These are phyloP conservation scores for Fusarium sp. DNA, from an alignment of 2,329 filamentous ascomycete species.

Conservation along the genomic window DNA sequence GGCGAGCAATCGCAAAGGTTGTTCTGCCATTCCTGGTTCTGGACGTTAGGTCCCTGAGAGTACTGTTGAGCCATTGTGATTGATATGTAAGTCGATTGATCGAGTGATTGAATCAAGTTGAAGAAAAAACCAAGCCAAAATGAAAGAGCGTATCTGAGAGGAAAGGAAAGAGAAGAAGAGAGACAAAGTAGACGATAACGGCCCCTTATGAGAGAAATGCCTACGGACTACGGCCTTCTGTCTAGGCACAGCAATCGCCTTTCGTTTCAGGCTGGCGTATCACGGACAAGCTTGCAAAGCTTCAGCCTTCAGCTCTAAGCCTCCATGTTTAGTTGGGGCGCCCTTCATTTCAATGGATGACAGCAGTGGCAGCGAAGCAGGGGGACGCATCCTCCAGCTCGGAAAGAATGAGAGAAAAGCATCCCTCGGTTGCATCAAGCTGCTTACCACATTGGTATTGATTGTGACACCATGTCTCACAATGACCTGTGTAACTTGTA, in stretches of 20 bases:
- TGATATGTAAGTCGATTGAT: slow-evolving; percentile 6
- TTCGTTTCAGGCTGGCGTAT: slow-evolving; percentile 25
- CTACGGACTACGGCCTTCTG: slow-evolving; percentile 21
- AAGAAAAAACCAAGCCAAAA: neutral
- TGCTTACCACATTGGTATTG: slow-evolving; percentile 7
- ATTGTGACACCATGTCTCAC: slow-evolving; percentile 9
- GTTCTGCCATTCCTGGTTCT: slow-evolving; percentile 55
- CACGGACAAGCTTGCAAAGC: slow-evolving; percentile 11
- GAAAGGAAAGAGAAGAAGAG: neutral
- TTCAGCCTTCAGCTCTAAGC: slow-evolving; percentile 37
- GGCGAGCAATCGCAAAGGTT: slow-evolving; percentile 59
- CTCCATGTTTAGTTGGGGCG: slow-evolving; percentile 23
- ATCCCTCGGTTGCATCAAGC: slow-evolving; percentile 14
- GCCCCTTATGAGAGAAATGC: slow-evolving; percentile 26
- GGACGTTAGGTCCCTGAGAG: slow-evolving; percentile 46
- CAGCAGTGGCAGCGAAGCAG: slow-evolving; percentile 40
- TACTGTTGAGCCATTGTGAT: slow-evolving; percentile 47
- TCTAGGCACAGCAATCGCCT: slow-evolving; percentile 26
- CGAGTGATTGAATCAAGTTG: neutral
- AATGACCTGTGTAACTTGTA: slow-evolving; percentile 40
- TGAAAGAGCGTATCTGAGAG: slow-evolving; percentile 1
- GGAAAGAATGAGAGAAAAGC: slow-evolving; percentile 3
- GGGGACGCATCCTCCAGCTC: slow-evolving; percentile 28
- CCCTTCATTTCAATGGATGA: slow-evolving; percentile 45
- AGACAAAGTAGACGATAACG: slow-evolving; percentile 8